These are phyloP conservation scores for Kondoa malvinella DNA, from an alignment of 768 basidiomycete species.

Conservation along the genomic window DNA sequence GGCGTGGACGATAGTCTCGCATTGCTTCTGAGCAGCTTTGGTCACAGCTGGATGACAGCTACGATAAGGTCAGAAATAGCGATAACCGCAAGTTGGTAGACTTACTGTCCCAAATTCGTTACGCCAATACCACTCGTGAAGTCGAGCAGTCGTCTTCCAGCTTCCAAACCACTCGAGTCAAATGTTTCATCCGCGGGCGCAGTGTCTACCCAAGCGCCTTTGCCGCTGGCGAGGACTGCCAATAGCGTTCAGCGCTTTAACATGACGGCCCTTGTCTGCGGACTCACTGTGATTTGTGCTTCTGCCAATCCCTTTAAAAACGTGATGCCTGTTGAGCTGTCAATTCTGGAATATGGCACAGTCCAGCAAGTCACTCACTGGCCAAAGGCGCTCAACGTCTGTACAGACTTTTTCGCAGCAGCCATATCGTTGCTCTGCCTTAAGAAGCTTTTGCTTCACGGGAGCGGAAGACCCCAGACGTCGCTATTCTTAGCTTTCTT, in stretches of 20 bases:
- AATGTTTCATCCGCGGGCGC: neutral
- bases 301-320: constrained; percentile 17
- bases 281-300: constrained; percentile 10
- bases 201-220: constrained; percentile 5
- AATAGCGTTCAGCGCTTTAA: no score
- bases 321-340: constrained; percentile 16
- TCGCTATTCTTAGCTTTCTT: no score
- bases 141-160: neutral
- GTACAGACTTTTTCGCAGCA: no score
- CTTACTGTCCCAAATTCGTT: constrained; percentile 62
- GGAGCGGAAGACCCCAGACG: no score
- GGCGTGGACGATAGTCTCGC: constrained; percentile 43
- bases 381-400: neutral
- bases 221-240: constrained; percentile 11
- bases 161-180: neutral
- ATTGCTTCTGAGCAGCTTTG: constrained; percentile 74
- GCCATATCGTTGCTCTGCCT: no score
- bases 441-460: no score
- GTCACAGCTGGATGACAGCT: constrained; percentile 75
- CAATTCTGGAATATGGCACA: no score
- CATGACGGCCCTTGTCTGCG: no score
- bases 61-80: no score
- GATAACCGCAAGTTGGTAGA: no score
- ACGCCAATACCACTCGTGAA: constrained; percentile 43
- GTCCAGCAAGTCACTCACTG: no score